Evolutionary conservation across 208 protist genomes (phyloP).

Genomic region (Entamoeba dispar): DNA sequence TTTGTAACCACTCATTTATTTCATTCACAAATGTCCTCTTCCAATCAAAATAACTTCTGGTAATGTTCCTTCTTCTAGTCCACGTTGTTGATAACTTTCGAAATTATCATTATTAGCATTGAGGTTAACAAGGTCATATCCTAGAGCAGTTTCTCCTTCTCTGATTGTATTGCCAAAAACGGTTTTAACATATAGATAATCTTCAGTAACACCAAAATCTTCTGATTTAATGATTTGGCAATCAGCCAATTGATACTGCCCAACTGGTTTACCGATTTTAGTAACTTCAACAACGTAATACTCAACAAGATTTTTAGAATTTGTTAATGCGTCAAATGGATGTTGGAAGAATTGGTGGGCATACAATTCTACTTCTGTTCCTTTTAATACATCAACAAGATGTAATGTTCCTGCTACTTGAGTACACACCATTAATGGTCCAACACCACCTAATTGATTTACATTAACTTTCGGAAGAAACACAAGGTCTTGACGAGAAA

Average conservation of each 20-base stretch:
- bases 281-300: background rate
- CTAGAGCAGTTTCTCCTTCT: background rate
- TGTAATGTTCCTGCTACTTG: background rate
- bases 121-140: background rate
- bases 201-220: background rate
- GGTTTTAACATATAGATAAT: background rate
- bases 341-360: background rate
- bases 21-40: too few relatives aligned
- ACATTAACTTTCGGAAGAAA: conserved; percentile 41
- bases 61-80: background rate
- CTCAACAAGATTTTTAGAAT: background rate
- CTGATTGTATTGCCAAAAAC: background rate
- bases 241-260: background rate
- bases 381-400: background rate
- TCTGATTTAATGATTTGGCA: background rate
- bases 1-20: too few relatives aligned
- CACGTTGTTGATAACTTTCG: background rate
- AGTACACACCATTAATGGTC: background rate
- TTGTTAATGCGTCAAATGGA: background rate
- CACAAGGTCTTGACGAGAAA: conserved; percentile 78
- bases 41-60: background rate
- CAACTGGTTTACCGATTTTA: background rate
- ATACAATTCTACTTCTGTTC: background rate
- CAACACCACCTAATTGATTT: background rate
- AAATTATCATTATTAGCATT: background rate